A percentile compares a stretch with the other conserved stretches of the same genome.
Conservation (phyloP, 768 basidiomycete species). For the Tylopilus plumbeoviolaceoides region DNA sequence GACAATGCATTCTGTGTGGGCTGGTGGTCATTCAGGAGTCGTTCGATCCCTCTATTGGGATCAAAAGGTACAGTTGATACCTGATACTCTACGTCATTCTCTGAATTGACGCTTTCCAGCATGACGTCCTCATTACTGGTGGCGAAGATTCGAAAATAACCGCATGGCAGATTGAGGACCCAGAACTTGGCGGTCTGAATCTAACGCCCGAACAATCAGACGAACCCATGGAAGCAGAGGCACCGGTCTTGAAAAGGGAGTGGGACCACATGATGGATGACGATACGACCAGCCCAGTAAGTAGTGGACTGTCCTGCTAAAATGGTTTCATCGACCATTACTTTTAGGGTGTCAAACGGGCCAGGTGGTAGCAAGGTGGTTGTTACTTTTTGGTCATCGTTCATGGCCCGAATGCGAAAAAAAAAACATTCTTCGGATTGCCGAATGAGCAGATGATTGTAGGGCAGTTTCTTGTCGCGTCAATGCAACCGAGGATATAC, state of each 20-base stretch:
- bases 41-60: constrained; percentile 58
- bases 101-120: constrained; percentile 26
- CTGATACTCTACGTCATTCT: background rate
- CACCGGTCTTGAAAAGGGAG: constrained; percentile 19
- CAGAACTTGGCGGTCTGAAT: background rate
- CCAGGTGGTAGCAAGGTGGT: constrained; percentile 9
- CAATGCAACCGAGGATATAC: constrained; percentile 13
- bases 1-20: constrained; percentile 50
- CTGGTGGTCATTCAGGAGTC: constrained; percentile 51
- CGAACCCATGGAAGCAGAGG: constrained; percentile 11
- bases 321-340: background rate
- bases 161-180: constrained; percentile 34
- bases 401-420: no score
- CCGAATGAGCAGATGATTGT: background rate
- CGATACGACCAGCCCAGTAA: constrained; percentile 12
- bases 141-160: constrained; percentile 49
- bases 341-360: constrained; percentile 22
- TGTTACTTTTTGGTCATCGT: background rate
- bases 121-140: constrained; percentile 41
- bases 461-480: background rate
- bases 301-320: background rate
- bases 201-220: constrained; percentile 2
- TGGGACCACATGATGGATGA: constrained; percentile 19
- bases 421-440: background rate
- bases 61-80: constrained; percentile 37